These are phyloP conservation scores for Aspergillus diversus DNA, from an alignment of 495 filamentous ascomycete genomes.

Conservation along the genomic window DNA sequence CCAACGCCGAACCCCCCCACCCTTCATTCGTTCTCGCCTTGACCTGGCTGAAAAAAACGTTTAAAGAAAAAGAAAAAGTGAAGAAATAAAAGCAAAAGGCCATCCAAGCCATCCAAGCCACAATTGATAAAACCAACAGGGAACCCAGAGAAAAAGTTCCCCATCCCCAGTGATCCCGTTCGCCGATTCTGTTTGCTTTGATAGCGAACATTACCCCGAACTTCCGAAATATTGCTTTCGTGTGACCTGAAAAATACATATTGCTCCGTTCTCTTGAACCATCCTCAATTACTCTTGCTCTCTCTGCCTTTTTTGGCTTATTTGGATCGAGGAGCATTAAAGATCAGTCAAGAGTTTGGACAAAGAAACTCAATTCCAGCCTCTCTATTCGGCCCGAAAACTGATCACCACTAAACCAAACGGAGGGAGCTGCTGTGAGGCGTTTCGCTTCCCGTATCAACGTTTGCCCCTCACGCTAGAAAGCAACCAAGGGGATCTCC, in stretches of 20 bases:
- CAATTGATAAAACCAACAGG: background rate
- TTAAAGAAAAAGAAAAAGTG: background rate
- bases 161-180: background rate
- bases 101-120: background rate
- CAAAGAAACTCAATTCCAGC: constrained; percentile 23
- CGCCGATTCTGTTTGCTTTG: constrained; percentile 22
- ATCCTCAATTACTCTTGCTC: constrained; percentile 3
- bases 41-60: background rate
- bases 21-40: constrained; percentile 1
- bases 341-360: constrained; percentile 10
- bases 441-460: constrained; percentile 19
- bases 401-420: constrained; percentile 12
- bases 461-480: constrained; percentile 27
- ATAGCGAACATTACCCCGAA: constrained; percentile 21
- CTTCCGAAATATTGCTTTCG: constrained; percentile 16
- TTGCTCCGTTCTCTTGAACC: constrained; percentile 19
- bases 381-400: constrained; percentile 1
- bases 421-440: constrained; percentile 1
- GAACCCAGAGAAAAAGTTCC: background rate
- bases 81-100: background rate
- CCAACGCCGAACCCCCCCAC: background rate
- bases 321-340: constrained; percentile 1
- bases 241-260: constrained; percentile 21
- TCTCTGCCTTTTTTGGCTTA: background rate
- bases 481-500: constrained; percentile 24